phyloP scores from a whole-genome alignment of 164 flowering plant species.

The Nymphaea thermarum region DNA sequence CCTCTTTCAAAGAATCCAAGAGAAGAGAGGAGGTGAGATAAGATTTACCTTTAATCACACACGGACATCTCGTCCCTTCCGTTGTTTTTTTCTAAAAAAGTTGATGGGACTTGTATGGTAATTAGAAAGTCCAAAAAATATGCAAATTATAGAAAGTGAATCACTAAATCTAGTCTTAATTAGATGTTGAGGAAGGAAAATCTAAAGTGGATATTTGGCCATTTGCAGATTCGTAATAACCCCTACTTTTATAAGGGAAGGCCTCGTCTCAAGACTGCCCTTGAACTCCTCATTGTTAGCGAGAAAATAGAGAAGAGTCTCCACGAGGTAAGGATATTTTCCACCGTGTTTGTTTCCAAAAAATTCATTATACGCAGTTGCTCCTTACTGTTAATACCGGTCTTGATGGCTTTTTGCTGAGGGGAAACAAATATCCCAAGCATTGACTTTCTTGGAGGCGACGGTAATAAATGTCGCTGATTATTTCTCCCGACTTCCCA shows the following conservation, averaged over 20 bases:
- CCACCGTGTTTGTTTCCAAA: neutral
- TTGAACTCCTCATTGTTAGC: slow-evolving; percentile 43
- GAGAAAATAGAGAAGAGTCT: slow-evolving; percentile 51
- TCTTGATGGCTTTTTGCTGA: no score
- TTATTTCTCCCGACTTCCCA: no score
- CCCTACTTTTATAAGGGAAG: slow-evolving; percentile 73
- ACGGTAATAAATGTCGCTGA: no score
- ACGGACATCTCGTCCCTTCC: no score
- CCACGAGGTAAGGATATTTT: slow-evolving; percentile 28
- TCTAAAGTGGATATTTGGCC: neutral
- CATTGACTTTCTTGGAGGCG: no score
- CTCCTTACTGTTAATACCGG: no score
- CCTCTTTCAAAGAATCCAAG: slow-evolving; percentile 52
- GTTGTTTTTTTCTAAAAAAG: neutral
- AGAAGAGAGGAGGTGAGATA: slow-evolving; percentile 44
- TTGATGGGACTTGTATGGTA: neutral
- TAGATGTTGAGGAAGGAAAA: neutral
- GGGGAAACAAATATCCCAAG: no score
- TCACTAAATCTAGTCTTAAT: neutral
- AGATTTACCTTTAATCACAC: neutral
- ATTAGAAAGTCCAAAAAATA: neutral
- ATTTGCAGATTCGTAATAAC: slow-evolving; percentile 43
- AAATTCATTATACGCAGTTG: no score
- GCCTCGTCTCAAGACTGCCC: slow-evolving; percentile 62
- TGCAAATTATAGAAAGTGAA: no score